Conservation (phyloP, 371 early-diverging fungal genomes). For the Zopfochytrium polystomum region DNA sequence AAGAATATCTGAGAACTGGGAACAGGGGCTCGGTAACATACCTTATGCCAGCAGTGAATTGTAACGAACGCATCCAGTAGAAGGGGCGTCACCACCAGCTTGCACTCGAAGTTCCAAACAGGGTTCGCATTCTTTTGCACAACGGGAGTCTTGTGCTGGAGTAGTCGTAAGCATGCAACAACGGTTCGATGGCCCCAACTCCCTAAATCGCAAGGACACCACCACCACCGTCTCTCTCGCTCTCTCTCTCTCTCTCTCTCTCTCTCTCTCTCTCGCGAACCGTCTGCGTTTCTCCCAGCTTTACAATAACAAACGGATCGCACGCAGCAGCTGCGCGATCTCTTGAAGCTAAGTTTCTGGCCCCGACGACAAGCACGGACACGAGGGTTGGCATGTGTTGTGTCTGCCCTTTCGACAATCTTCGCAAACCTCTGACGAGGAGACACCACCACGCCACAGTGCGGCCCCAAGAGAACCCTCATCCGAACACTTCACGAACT, state of each 20-base stretch:
- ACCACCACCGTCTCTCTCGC: too few relatives aligned
- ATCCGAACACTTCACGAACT: too few relatives aligned
- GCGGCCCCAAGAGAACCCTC: too few relatives aligned
- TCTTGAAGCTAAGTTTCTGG: not conserved
- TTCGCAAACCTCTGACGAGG: not conserved
- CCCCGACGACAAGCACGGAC: slow-evolving; percentile 38
- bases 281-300: slow-evolving; percentile 46
- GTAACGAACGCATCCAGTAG: slow-evolving; percentile 13
- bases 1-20: not conserved
- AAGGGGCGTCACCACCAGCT: slow-evolving; percentile 37
- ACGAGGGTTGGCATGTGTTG: slow-evolving; percentile 32
- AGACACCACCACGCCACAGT: too few relatives aligned
- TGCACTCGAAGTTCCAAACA: slow-evolving; percentile 70
- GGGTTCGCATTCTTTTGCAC: slow-evolving; percentile 79
- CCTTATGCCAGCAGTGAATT: slow-evolving; percentile 33
- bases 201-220: too few relatives aligned
- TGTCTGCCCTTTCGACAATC: not conserved
- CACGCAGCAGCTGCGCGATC: too few relatives aligned
- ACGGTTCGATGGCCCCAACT: not conserved
- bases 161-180: slow-evolving; percentile 18
- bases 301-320: slow-evolving; percentile 11
- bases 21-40: not conserved
- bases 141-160: slow-evolving; percentile 69
- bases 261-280: too few relatives aligned
- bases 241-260: too few relatives aligned